Evolutionary conservation across 768 basidiomycete species (phyloP).

Genomic region (Pleurotus platypus): DNA sequence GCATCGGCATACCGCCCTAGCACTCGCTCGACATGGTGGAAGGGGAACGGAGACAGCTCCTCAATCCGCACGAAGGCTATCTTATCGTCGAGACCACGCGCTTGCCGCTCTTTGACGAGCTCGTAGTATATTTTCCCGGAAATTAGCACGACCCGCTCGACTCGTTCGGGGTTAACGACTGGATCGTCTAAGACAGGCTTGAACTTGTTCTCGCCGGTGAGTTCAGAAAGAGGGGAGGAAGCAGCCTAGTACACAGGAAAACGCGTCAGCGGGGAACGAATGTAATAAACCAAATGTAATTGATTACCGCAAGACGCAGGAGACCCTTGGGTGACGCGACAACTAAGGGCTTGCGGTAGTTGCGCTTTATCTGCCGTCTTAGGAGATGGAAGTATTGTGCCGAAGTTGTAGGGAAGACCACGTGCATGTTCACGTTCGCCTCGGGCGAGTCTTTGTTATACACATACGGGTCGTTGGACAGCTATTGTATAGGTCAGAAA

Average conservation of each 20-base stretch:
- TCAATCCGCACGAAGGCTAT: constrained; percentile 79
- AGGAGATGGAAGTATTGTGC: constrained; percentile 93
- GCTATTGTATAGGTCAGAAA: constrained; percentile 32
- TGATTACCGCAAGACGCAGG: constrained; percentile 66
- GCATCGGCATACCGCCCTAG: constrained; percentile 43
- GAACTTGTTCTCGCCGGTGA: constrained; percentile 60
- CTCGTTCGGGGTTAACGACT: constrained; percentile 27
- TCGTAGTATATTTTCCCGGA: constrained; percentile 91
- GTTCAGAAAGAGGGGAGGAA: constrained; percentile 59
- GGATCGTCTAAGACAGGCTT: constrained; percentile 64
- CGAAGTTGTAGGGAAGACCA: constrained; percentile 83
- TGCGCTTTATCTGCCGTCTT: constrained; percentile 79
- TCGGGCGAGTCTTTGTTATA: constrained; percentile 23
- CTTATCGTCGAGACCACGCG: constrained; percentile 38
- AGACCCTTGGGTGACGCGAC: constrained; percentile 85
- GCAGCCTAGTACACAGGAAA: constrained; percentile 51
- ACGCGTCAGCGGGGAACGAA: background rate
- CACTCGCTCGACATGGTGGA: constrained; percentile 41
- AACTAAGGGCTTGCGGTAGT: constrained; percentile 83
- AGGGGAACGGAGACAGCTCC: constrained; percentile 89
- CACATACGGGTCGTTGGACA: constrained; percentile 69
- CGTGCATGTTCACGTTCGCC: constrained; percentile 76
- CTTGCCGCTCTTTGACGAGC: constrained; percentile 64
- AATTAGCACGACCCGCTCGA: constrained; percentile 67
- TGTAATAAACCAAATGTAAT: background rate